These are phyloP conservation scores for Coemansia sp. DNA, from an alignment of 192 early-diverging fungal genomes.

Conservation along the genomic window DNA sequence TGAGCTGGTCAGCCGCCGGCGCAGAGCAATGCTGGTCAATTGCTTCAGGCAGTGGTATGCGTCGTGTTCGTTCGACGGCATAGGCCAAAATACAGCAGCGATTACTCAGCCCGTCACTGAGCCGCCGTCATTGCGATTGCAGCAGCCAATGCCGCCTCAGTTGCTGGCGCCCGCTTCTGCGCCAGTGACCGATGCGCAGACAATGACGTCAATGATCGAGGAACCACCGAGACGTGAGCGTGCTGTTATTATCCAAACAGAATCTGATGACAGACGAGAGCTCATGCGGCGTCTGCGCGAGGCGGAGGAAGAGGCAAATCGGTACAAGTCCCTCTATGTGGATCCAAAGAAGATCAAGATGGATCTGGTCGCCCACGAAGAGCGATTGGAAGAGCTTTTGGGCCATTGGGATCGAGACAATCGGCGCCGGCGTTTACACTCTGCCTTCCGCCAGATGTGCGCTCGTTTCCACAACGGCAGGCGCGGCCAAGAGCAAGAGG, in stretches of 20 bases:
- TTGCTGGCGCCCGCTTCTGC: not conserved
- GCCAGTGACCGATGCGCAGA: conserved; percentile 17
- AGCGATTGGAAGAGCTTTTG: conserved; percentile 5
- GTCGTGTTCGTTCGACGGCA: not conserved
- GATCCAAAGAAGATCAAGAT: conserved; percentile 5
- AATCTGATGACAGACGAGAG: not conserved
- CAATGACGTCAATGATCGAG: conserved; percentile 24
- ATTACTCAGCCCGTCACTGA: not conserved
- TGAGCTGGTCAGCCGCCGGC: not conserved
- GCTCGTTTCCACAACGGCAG: not conserved
- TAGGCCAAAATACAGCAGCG: not conserved
- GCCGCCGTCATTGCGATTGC: not conserved
- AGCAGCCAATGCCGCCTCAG: not conserved
- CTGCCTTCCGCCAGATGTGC: not conserved
- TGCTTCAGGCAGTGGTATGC: conserved; percentile 8
- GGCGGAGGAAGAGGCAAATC: conserved; percentile 10
- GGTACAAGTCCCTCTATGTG: conserved; percentile 6
- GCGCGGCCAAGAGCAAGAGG: not conserved
- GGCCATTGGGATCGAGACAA: not conserved
- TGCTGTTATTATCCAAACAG: conserved; percentile 11
- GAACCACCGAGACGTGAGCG: not conserved
- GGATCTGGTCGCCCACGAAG: conserved; percentile 4
- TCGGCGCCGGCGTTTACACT: not conserved
- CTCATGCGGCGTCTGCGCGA: conserved; percentile 9
- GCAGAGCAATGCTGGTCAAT: not conserved